Conservation (phyloP, 768 basidiomycete species). For the Omphalotus guepiniiformis region DNA sequence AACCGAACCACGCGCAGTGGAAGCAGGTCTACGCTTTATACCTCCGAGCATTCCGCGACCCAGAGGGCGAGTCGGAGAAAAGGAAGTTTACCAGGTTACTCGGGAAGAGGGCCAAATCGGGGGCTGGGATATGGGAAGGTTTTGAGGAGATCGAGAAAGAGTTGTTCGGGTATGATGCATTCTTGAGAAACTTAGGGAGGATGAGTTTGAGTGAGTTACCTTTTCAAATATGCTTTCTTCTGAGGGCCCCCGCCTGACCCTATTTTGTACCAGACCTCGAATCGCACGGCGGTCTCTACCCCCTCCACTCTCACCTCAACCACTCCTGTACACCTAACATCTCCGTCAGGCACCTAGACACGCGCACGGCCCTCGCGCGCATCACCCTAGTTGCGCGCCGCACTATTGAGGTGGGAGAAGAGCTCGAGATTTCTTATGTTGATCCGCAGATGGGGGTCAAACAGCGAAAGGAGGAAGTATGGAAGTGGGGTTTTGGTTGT, state of each 20-base stretch:
- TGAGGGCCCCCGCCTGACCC: slow-evolving; percentile 2
- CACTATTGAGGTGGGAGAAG: slow-evolving; percentile 65
- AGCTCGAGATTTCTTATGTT: slow-evolving; percentile 77
- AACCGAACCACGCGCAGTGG: slow-evolving; percentile 68
- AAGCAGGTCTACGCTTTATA: slow-evolving; percentile 56
- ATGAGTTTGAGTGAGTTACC: slow-evolving; percentile 72
- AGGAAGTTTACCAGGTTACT: slow-evolving; percentile 57
- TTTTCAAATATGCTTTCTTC: slow-evolving; percentile 4
- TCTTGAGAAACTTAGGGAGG: slow-evolving; percentile 65
- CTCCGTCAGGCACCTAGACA: slow-evolving; percentile 74
- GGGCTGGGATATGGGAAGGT: no score
- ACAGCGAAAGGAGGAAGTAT: slow-evolving; percentile 47
- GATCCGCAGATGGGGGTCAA: slow-evolving; percentile 52
- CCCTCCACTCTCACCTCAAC: slow-evolving; percentile 83
- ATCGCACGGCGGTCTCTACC: slow-evolving; percentile 82
- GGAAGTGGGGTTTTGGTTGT: slow-evolving; percentile 81
- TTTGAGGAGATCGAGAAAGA: slow-evolving; percentile 47
- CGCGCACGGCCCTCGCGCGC: slow-evolving; percentile 61
- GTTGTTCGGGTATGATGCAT: slow-evolving; percentile 70
- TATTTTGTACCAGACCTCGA: slow-evolving; percentile 55
- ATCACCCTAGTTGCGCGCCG: slow-evolving; percentile 70
- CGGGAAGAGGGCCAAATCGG: slow-evolving; percentile 38
- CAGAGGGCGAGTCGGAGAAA: slow-evolving; percentile 42
- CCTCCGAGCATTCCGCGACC: slow-evolving; percentile 59
- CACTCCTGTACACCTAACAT: slow-evolving; percentile 80